Evolutionary conservation across 345 rosid genomes (phyloP), one percentile per base, ranked within the genome.

Genomic region (Ceriops tagal): DNA sequence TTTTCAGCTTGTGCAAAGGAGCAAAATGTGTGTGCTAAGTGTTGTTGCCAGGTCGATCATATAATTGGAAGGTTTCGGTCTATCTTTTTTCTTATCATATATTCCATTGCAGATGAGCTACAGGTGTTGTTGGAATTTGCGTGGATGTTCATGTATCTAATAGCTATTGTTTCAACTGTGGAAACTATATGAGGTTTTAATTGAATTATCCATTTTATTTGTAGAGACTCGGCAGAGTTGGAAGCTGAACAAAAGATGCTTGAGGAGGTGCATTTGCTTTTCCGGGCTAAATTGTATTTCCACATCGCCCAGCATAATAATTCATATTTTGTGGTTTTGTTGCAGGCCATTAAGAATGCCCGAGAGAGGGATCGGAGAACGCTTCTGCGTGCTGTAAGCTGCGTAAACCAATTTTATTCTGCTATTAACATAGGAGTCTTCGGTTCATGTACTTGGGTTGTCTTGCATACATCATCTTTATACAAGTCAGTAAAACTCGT

Each of bases 1-100:
- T 62, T 39, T 76, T 15, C 77, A 93, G 98, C 86, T 65, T 95
- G 99, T 82, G 99, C 99, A 0, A 95, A 90, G 91, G 99, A 92
- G 76, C 90, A 87, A 62, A 80, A 85, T 16, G 93, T 95, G 11
- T 89, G 96, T 61, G 96, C 98, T 1, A 95, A 95, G 90, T 92
- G 99, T 74, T 68, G 93, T 53, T 84, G 86, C 71, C 72, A 61
- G 19, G 89, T 79, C 58, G 85, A 69, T 57, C 78, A 67, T 34
- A 71, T 84, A 71, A 24, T 92, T 60, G 96, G 96, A 85, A 93
- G 96, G 98, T 91, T 68, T 9, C 19, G 68, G 27, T 9, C 37
- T 34, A 34, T 34, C 37, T 34, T 7, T 34, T 34, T 34, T 34
- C 1, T 8, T 7, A 34, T 34, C 37, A 34, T 34, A 34, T 34